These are phyloP conservation scores for Pseudonitzschia pungens DNA, from an alignment of 108 stramenopile species.

Conservation along the genomic window DNA sequence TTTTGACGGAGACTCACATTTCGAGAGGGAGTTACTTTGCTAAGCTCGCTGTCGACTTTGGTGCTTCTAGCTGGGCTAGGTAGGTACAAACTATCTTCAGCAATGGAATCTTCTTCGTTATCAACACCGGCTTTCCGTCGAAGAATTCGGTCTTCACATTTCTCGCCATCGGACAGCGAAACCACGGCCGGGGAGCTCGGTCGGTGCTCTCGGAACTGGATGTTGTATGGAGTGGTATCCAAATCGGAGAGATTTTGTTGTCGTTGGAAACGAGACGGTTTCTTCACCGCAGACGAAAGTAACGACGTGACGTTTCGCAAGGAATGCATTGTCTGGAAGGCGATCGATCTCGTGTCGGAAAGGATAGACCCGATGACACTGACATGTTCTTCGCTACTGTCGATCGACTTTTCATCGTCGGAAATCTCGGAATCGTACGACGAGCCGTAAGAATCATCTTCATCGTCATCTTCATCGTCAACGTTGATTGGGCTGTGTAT, in stretches of 20 bases:
- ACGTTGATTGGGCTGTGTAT: background rate
- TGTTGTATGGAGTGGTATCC: background rate
- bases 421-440: slow-evolving; percentile 16
- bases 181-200: background rate
- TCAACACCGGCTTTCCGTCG: background rate
- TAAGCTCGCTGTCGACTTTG: background rate
- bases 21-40: background rate
- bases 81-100: slow-evolving; percentile 15
- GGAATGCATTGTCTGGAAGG: slow-evolving; percentile 13
- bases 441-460: background rate
- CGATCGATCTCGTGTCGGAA: slow-evolving; percentile 34
- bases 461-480: background rate
- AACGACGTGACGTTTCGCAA: slow-evolving; percentile 22
- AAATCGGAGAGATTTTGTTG: background rate
- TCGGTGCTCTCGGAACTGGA: background rate
- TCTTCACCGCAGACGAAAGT: background rate
- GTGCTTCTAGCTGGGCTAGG: background rate
- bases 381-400: slow-evolving; percentile 15
- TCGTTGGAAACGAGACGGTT: background rate
- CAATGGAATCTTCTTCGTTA: background rate
- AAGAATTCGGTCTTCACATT: background rate
- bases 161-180: background rate
- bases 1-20: background rate
- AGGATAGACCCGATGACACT: slow-evolving; percentile 30
- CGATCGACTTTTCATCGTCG: slow-evolving; percentile 17